Evolutionary conservation across 257 asterid genomes (phyloP), one percentile per base, ranked within the genome.

Genomic region (Scutellaria minor): DNA sequence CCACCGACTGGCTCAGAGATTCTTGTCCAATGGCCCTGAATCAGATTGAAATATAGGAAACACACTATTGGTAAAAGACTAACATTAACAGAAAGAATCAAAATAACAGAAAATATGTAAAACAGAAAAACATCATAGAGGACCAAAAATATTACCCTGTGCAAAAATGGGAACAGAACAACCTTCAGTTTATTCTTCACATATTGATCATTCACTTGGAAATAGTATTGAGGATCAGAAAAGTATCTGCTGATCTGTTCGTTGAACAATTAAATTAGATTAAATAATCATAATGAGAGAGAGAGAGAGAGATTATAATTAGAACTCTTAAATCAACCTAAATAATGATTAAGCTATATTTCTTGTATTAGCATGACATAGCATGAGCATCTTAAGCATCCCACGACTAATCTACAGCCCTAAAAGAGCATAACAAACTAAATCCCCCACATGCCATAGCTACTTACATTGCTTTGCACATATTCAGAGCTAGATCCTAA

Each of bases 21-120:
- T 81, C 90, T 85, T 13, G 90, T 85, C 90, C 90, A 85, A 45
- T 85, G 90, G 68, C 88, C 88, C 90, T 85, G 74, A 72, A 58
- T 14, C 48, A 61, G 63, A 82, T 56, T 27, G 62, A 10, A 68
- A 71, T 35, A 44, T 15, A 61, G 54, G 40, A 7, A 56, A 47
- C 20, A 44, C 2, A 56, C 53, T 42, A 15, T 57, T 9, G 5
- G 35, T 46, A 3, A 76, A 58, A 2, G 56, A 54, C 61, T 2
- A 62, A n/a, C 42, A 51, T 31, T 1, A 63, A 11, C 46, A 42
- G 3, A 15, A 46, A 54, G 66, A 63, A 64, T 14, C 39, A 61
- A 61, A 13, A 67, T 56, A 31, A 68, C 13, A 51, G 2, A 11
- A 35, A 47, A 44, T 47, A 56, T 42, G 27, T 39, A 44, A 24